A percentile compares a stretch with the other conserved stretches of the same genome.
phyloP scores from a whole-genome alignment of 2,329 filamentous ascomycete species.

The Epichloe typhina region DNA sequence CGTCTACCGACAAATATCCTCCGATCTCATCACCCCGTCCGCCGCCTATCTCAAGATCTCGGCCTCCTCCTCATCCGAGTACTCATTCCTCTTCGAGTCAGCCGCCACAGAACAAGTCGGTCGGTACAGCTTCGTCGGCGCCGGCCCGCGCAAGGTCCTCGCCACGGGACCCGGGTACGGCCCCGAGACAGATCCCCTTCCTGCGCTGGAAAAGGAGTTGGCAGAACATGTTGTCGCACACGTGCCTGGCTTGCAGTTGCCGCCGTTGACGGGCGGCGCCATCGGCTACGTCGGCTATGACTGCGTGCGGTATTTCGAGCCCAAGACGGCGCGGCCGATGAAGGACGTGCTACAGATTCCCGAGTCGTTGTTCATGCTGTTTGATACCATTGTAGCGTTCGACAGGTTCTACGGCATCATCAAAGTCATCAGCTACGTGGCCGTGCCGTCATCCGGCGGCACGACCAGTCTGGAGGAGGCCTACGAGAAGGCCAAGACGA shows the following conservation, averaged over 20 bases:
- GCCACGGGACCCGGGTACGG: conserved; percentile 83
- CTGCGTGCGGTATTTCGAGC: conserved; percentile 95
- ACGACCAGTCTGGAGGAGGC: conserved; percentile 37
- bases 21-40: conserved; percentile 89
- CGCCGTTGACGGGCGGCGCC: conserved; percentile 79
- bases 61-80: conserved; percentile 50
- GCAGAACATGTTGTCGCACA: conserved; percentile 65
- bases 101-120: conserved; percentile 89
- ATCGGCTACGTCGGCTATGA: conserved; percentile 97
- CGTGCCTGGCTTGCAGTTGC: conserved; percentile 70
- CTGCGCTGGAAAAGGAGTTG: conserved; percentile 69
- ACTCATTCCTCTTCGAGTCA: conserved; percentile 92
- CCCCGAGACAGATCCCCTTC: conserved; percentile 70
- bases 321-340: conserved; percentile 80
- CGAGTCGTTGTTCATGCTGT: conserved; percentile 94
- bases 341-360: conserved; percentile 81
- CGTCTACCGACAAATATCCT: conserved; percentile 71
- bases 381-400: conserved; percentile 85
- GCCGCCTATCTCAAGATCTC: conserved; percentile 88
- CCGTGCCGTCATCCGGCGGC: conserved; percentile 44
- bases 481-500: conserved; percentile 54
- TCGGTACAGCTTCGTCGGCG: conserved; percentile 89
- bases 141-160: conserved; percentile 65
- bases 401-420: conserved; percentile 89
- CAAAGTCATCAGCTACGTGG: conserved; percentile 86